Conservation (phyloP, 139 green algal species). For the Closterium sp. region DNA sequence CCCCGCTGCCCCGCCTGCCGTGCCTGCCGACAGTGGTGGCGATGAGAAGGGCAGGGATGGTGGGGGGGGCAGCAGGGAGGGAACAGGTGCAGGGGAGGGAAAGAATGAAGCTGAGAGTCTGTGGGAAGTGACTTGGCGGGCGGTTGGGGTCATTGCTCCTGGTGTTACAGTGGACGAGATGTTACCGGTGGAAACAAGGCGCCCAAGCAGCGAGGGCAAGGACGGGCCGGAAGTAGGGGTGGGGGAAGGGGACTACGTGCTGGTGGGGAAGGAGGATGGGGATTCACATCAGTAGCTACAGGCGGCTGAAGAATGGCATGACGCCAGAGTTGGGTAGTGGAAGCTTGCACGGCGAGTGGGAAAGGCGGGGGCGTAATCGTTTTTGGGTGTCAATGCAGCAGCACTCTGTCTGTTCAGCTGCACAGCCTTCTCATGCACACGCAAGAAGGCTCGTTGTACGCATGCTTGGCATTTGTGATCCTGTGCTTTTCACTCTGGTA, state of each 20-base stretch:
- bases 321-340: no score
- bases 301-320: no score
- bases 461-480: background rate
- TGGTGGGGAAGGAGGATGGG: background rate
- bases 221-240: background rate
- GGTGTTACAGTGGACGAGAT: constrained; percentile 59
- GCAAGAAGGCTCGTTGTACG: background rate
- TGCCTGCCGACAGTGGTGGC: constrained; percentile 79
- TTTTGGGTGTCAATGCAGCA: no score
- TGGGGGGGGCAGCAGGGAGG: background rate
- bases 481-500: background rate
- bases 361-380: no score
- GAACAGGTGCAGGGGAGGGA: background rate
- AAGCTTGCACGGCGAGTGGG: no score
- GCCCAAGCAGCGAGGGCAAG: background rate
- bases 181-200: background rate
- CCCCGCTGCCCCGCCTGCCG: background rate
- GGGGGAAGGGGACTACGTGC: background rate
- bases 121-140: constrained; percentile 78
- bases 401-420: no score
- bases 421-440: no score
- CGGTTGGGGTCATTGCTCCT: constrained; percentile 58
- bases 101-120: constrained; percentile 52
- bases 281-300: background rate
- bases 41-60: constrained; percentile 58